Conservation (phyloP, 768 basidiomycete species). For the Collybiopsis confluens region DNA sequence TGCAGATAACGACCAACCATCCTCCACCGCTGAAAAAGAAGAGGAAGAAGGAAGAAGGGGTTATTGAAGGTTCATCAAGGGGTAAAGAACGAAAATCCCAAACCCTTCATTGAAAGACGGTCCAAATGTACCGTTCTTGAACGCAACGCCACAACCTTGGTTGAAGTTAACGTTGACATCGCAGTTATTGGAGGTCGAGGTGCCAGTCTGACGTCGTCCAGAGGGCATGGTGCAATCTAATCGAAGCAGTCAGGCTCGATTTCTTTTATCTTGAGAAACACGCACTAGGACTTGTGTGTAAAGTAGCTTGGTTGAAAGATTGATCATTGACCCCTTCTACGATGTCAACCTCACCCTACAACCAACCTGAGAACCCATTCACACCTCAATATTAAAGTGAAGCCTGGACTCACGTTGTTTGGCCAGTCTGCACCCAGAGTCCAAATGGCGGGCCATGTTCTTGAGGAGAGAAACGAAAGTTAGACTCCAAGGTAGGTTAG, state of each 20-base stretch:
- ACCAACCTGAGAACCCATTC: background rate
- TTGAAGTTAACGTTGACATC: slow-evolving; percentile 36
- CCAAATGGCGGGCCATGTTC: slow-evolving; percentile 54
- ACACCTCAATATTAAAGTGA: background rate
- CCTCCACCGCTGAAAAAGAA: no score
- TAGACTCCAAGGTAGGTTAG: no score
- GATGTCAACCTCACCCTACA: slow-evolving; percentile 43
- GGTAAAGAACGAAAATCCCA: no score
- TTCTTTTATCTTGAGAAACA: no score
- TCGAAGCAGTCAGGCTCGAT: no score
- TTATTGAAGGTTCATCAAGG: no score
- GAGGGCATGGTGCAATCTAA: slow-evolving; percentile 2
- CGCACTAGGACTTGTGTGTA: no score
- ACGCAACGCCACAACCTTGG: slow-evolving; percentile 25
- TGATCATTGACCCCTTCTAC: slow-evolving; percentile 46
- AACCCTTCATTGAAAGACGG: slow-evolving; percentile 25
- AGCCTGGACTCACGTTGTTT: slow-evolving; percentile 20
- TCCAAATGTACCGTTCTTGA: slow-evolving; percentile 5
- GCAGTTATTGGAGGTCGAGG: slow-evolving; percentile 27
- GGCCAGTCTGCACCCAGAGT: slow-evolving; percentile 51
- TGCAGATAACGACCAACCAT: no score
- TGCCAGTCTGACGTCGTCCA: background rate
- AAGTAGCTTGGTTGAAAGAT: slow-evolving; percentile 38
- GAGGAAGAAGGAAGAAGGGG: no score
- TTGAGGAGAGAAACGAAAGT: no score